A percentile compares a stretch with the other conserved stretches of the same genome.
Conservation (phyloP, 139 green algal genomes). For the Pseudopediastrum boryanum region DNA sequence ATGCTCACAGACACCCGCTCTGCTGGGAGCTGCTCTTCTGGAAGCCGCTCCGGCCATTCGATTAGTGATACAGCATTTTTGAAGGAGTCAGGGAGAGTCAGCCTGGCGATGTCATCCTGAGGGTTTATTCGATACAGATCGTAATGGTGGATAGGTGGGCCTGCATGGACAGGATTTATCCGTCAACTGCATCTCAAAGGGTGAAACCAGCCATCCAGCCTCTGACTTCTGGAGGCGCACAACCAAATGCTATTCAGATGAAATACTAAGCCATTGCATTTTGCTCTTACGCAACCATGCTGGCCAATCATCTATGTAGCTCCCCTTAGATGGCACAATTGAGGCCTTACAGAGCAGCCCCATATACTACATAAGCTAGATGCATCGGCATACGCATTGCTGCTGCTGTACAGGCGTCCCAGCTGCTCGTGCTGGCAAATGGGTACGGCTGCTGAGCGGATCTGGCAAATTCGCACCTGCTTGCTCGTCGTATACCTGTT, state of each 20-base stretch:
- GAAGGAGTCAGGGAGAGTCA: slow-evolving; percentile 52
- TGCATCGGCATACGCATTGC: too few relatives aligned
- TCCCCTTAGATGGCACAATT: too few relatives aligned
- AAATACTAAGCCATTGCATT: not conserved
- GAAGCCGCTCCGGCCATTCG: slow-evolving; percentile 70
- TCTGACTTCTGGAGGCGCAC: too few relatives aligned
- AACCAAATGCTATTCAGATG: not conserved
- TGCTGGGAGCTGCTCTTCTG: slow-evolving; percentile 28
- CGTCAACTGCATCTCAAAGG: not conserved
- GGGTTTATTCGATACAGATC: slow-evolving; percentile 78
- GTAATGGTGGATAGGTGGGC: slow-evolving; percentile 78
- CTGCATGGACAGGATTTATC: slow-evolving; percentile 19
- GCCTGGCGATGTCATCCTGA: slow-evolving; percentile 44
- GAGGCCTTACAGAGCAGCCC: too few relatives aligned
- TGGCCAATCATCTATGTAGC: too few relatives aligned
- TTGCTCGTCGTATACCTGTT: slow-evolving; percentile 80
- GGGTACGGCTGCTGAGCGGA: not conserved
- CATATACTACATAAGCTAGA: too few relatives aligned
- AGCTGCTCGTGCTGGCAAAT: not conserved
- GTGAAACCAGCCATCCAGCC: too few relatives aligned
- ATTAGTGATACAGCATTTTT: slow-evolving; percentile 55
- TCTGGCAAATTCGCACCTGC: slow-evolving; percentile 32
- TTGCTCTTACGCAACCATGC: not conserved
- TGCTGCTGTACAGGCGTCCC: not conserved
- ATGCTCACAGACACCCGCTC: slow-evolving; percentile 53